Conservation (phyloP, 2,329 filamentous ascomycete genomes). For the Pseudopyricularia cyperi region DNA sequence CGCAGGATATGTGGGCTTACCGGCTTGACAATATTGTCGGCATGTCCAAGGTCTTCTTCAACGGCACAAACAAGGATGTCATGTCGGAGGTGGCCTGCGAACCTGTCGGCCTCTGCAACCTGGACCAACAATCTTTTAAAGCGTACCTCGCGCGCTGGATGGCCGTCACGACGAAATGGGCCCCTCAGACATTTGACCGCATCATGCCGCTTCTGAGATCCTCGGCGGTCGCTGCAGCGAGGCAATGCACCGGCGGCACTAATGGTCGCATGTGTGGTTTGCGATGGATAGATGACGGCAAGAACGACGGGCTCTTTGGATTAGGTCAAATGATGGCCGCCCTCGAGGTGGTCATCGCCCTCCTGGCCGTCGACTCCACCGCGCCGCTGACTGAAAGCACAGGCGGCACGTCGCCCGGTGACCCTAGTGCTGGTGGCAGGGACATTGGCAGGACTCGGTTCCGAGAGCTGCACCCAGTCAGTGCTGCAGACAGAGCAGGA, state of each 20-base stretch:
- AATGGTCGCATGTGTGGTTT: slow-evolving; percentile 47
- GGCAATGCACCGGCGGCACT: slow-evolving; percentile 42
- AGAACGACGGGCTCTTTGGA: slow-evolving; percentile 40
- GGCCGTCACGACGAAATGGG: slow-evolving; percentile 49
- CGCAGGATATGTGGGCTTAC: slow-evolving; percentile 36
- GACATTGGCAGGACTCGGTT: slow-evolving; percentile 23
- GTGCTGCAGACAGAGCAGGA: slow-evolving; percentile 51
- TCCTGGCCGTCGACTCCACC: slow-evolving; percentile 34
- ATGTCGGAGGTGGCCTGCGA: slow-evolving; percentile 59
- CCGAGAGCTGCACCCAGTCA: slow-evolving; percentile 25
- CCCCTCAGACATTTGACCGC: slow-evolving; percentile 39
- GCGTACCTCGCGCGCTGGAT: slow-evolving; percentile 50
- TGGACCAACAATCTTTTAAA: slow-evolving; percentile 52
- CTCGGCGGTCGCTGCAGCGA: slow-evolving; percentile 43
- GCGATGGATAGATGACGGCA: slow-evolving; percentile 32
- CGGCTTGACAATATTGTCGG: slow-evolving; percentile 44
- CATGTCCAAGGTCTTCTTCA: slow-evolving; percentile 41
- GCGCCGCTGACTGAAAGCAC: slow-evolving; percentile 25
- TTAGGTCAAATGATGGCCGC: slow-evolving; percentile 62
- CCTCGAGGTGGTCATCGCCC: slow-evolving; percentile 50
- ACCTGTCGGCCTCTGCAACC: slow-evolving; percentile 43
- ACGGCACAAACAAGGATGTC: slow-evolving; percentile 33
- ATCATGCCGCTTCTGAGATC: slow-evolving; percentile 40
- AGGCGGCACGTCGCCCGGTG: slow-evolving; percentile 35
- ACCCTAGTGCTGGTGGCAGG: slow-evolving; percentile 30